Evolutionary conservation across 2,329 filamentous ascomycete species (phyloP).

Genomic region (Alternaria novae-zelandiae): DNA sequence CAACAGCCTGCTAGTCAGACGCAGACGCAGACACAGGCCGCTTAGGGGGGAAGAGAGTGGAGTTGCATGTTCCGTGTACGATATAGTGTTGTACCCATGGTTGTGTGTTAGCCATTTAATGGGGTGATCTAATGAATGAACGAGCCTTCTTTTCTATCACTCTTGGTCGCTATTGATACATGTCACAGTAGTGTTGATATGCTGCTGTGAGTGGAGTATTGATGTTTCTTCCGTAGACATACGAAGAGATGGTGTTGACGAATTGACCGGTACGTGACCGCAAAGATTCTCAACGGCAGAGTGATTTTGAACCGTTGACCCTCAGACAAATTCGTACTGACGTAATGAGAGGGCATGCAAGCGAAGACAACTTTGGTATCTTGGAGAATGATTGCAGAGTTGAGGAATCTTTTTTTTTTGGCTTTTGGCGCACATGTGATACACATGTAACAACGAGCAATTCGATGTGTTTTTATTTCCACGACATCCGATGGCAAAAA

Average conservation of each 20-base stretch:
- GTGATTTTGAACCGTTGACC: not conserved
- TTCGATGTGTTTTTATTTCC: not conserved
- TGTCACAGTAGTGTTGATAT: not conserved
- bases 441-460: not conserved
- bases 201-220: not conserved
- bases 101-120: not conserved
- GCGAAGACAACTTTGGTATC: not conserved
- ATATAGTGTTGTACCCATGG: not conserved
- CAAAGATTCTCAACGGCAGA: not conserved
- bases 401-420: not conserved
- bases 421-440: not conserved
- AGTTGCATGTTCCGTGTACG: not conserved
- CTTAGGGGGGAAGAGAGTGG: not conserved
- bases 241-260: not conserved
- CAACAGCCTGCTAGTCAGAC: conserved; percentile 7
- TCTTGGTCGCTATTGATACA: not conserved
- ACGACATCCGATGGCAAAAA: not conserved
- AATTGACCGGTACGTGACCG: not conserved
- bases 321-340: not conserved
- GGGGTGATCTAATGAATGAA: not conserved
- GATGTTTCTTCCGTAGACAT: not conserved
- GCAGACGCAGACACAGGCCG: not conserved
- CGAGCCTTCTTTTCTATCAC: not conserved
- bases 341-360: not conserved
- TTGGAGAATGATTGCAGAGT: not conserved